phyloP scores from a whole-genome alignment of 768 basidiomycete species.

The Saitozyma sp. region DNA sequence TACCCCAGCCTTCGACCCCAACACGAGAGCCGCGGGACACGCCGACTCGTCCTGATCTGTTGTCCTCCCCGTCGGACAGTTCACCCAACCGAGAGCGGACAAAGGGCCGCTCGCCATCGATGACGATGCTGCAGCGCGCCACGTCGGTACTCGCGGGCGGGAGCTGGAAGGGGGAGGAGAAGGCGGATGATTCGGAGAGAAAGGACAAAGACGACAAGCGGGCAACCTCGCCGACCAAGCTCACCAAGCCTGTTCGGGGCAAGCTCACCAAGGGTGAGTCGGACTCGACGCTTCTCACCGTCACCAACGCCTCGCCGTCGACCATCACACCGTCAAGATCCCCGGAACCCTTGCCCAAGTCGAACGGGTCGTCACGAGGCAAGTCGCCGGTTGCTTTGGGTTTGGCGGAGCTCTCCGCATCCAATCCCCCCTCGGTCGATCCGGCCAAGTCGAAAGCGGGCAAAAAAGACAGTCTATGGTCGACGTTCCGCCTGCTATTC shows the following conservation, averaged over 20 bases:
- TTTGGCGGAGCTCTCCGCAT: too few species aligned
- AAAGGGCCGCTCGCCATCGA: conserved; percentile 79
- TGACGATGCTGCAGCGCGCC: conserved; percentile 93
- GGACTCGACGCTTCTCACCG: not conserved
- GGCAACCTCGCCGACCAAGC: conserved; percentile 40
- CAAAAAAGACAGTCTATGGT: conserved; percentile 76
- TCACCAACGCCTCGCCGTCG: not conserved
- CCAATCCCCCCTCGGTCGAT: too few species aligned
- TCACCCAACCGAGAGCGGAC: not conserved
- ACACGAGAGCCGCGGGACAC: too few species aligned
- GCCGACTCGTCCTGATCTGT: too few species aligned
- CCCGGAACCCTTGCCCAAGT: too few species aligned
- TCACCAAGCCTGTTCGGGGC: conserved; percentile 27
- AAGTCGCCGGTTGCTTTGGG: too few species aligned
- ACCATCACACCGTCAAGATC: too few species aligned
- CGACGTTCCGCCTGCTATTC: conserved; percentile 87
- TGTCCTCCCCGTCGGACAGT: too few species aligned
- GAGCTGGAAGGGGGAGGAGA: conserved; percentile 56
- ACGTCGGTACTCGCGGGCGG: conserved; percentile 82
- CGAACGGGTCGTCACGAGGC: too few species aligned
- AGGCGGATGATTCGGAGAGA: conserved; percentile 52
- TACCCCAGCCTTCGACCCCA: too few species aligned
- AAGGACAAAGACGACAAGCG: conserved; percentile 62
- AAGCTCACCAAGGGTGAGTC: not conserved
- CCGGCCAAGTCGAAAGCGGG: not conserved